These are phyloP conservation scores for Zymoseptoria pseudotritici DNA, from an alignment of 2,329 filamentous ascomycete species.

Conservation along the genomic window DNA sequence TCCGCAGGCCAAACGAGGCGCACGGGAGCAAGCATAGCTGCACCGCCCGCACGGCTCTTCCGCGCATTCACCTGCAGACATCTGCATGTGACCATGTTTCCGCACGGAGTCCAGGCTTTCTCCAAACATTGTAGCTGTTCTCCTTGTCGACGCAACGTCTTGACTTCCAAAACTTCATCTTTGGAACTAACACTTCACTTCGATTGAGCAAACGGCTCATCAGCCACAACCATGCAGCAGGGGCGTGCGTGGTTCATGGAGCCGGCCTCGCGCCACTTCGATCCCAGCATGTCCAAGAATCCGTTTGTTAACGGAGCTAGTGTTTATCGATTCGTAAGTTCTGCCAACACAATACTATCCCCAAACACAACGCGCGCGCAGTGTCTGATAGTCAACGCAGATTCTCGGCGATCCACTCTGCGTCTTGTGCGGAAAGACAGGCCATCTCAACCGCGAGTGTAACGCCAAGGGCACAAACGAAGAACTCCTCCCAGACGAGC, in stretches of 20 bases:
- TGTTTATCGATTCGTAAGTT: constrained; percentile 11
- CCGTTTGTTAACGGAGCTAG: constrained; percentile 13
- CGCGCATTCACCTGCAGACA: neutral
- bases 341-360: neutral
- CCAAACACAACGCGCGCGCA: neutral
- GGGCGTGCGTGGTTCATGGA: neutral
- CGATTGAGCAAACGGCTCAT: neutral
- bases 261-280: constrained; percentile 4
- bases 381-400: neutral
- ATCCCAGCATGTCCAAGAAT: constrained; percentile 9
- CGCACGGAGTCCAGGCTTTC: neutral
- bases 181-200: neutral
- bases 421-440: constrained; percentile 11
- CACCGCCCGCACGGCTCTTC: neutral
- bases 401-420: constrained; percentile 16
- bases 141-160: neutral
- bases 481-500: constrained; percentile 7
- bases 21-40: neutral
- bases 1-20: neutral
- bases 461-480: constrained; percentile 3
- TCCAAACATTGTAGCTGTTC: neutral
- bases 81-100: neutral
- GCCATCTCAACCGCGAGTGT: constrained; percentile 12
- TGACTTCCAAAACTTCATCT: neutral
- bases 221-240: neutral